phyloP scores from a whole-genome alignment of 1,284 basidiomycete species.

The Pseudozyma pruni region DNA sequence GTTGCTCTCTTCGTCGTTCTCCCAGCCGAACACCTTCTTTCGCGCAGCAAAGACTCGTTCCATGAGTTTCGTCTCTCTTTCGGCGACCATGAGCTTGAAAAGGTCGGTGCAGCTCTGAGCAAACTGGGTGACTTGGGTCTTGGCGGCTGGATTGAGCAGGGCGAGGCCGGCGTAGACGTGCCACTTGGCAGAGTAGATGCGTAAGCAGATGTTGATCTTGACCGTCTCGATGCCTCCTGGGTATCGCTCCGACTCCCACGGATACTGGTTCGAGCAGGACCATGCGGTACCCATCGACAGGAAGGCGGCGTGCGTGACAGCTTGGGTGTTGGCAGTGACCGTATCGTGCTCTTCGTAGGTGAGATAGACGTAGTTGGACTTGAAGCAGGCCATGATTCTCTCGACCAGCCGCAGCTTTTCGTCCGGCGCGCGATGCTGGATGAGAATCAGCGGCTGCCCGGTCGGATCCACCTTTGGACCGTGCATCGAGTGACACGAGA shows the following conservation, averaged over 20 bases:
- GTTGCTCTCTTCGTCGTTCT: constrained; percentile 56
- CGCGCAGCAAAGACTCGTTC: constrained; percentile 81
- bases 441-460: constrained; percentile 94
- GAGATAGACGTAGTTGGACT: constrained; percentile 85
- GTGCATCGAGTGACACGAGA: constrained; percentile 93
- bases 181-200: constrained; percentile 97
- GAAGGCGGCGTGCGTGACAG: constrained; percentile 97
- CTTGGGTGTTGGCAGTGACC: constrained; percentile 97
- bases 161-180: constrained; percentile 99
- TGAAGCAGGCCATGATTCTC: constrained; percentile 82
- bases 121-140: constrained; percentile 85
- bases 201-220: constrained; percentile 90
- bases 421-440: constrained; percentile 83
- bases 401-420: constrained; percentile 83
- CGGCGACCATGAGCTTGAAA: constrained; percentile 95
- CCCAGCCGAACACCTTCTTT: constrained; percentile 79
- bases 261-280: constrained; percentile 81
- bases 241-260: constrained; percentile 92
- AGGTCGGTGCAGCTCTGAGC: constrained; percentile 85
- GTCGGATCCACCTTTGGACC: constrained; percentile 88
- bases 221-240: constrained; percentile 98
- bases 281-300: constrained; percentile 98
- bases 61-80: constrained; percentile 73
- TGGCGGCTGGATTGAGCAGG: constrained; percentile 93
- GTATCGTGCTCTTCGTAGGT: constrained; percentile 95